Evolutionary conservation across 495 filamentous ascomycete species (phyloP).

Genomic region (Penicillium canescens): DNA sequence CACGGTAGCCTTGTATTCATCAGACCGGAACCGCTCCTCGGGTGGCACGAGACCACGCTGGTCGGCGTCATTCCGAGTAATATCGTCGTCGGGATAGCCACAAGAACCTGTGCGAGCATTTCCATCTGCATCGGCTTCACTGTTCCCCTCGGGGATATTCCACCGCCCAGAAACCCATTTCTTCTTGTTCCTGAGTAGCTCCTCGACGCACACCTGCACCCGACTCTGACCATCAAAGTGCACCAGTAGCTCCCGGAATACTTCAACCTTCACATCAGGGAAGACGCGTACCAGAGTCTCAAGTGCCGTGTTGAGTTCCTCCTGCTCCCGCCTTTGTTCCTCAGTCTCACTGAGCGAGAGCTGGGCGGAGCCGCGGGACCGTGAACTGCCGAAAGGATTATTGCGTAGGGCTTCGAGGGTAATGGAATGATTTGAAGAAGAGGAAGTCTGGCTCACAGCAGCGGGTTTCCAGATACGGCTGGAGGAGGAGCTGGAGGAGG

Average conservation of each 20-base stretch:
- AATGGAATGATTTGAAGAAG: constrained; percentile 29
- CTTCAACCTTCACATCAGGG: constrained; percentile 82
- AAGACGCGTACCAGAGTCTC: constrained; percentile 74
- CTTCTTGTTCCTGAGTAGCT: constrained; percentile 74
- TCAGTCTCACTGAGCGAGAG: constrained; percentile 19
- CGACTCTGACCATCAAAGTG: constrained; percentile 81
- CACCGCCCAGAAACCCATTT: constrained; percentile 75
- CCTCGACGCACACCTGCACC: constrained; percentile 81
- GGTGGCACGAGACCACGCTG: constrained; percentile 49
- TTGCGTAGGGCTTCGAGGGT: constrained; percentile 45
- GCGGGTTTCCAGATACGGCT: constrained; percentile 17
- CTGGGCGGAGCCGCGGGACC: constrained; percentile 28
- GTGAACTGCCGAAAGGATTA: constrained; percentile 44
- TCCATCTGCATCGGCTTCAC: constrained; percentile 13
- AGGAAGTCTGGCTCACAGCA: neutral
- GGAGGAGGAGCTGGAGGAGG: constrained; percentile 25
- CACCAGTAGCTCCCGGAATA: constrained; percentile 86
- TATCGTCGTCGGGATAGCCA: constrained; percentile 6
- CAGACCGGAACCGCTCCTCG: constrained; percentile 73
- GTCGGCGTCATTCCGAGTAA: constrained; percentile 6
- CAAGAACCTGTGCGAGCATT: neutral
- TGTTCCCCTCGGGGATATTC: constrained; percentile 45
- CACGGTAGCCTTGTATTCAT: constrained; percentile 71
- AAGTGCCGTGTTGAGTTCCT: constrained; percentile 74
- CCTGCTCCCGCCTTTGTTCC: constrained; percentile 46